These are phyloP conservation scores for Ambrosia hybrid DNA, from an alignment of 140 eudicot genomes.

Conservation along the genomic window DNA sequence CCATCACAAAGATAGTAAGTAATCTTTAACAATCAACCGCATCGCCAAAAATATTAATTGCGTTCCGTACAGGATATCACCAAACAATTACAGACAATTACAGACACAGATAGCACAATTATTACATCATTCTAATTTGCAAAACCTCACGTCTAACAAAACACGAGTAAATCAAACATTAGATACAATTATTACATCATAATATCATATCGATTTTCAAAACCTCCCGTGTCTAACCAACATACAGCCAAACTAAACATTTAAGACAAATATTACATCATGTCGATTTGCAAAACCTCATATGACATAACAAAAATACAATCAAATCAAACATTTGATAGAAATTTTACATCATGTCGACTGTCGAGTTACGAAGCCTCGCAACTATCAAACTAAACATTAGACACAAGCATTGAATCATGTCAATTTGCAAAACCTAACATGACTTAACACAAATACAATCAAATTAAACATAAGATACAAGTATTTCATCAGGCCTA, in stretches of 20 bases:
- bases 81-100: background rate
- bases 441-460: too few species aligned
- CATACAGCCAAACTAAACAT: background rate
- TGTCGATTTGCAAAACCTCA: too few species aligned
- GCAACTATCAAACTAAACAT: too few species aligned
- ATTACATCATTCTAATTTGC: too few species aligned
- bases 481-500: background rate
- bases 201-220: too few species aligned
- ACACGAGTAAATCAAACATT: background rate
- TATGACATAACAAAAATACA: background rate
- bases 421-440: too few species aligned
- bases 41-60: slow-evolving; percentile 2
- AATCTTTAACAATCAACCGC: background rate
- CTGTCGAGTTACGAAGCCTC: too few species aligned
- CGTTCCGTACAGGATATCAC: slow-evolving; percentile 1
- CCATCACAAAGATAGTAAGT: background rate
- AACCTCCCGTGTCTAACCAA: too few species aligned
- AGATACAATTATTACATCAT: background rate
- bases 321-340: background rate
- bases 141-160: too few species aligned
- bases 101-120: too few species aligned
- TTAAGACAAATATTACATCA: too few species aligned
- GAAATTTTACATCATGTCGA: background rate
- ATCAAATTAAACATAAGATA: background rate
- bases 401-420: too few species aligned